Evolutionary conservation across 805 yeast species (phyloP).

Genomic region (Clavispora santaluciae): DNA sequence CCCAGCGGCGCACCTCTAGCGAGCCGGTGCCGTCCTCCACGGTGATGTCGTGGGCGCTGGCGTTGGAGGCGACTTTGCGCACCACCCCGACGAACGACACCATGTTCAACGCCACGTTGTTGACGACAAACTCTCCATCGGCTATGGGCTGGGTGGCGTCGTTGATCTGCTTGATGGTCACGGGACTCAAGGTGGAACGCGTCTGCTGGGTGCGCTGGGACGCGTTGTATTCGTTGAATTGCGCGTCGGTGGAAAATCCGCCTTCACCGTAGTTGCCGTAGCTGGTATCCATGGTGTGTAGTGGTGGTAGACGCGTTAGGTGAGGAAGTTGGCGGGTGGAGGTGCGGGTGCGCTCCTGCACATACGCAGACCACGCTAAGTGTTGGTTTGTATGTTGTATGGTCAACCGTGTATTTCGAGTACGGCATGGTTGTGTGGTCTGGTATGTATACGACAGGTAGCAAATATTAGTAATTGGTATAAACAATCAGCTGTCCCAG

Average conservation of each 20-base stretch:
- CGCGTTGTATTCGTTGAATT: constrained; percentile 6
- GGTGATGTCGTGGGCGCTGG: constrained; percentile 51
- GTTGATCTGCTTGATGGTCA: constrained; percentile 66
- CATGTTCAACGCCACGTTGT: constrained; percentile 57
- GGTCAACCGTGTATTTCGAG: too few relatives aligned
- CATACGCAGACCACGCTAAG: neutral
- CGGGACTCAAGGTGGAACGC: constrained; percentile 43
- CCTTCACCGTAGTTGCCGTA: constrained; percentile 16
- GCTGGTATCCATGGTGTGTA: constrained; percentile 5
- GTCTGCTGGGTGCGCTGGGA: constrained; percentile 14
- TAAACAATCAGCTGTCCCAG: too few relatives aligned
- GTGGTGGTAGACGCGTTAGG: neutral
- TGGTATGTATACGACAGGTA: too few relatives aligned
- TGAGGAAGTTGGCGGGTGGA: neutral
- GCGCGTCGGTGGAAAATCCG: constrained; percentile 14
- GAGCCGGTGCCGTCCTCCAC: constrained; percentile 74
- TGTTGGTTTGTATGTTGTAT: too few relatives aligned
- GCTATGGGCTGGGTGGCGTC: constrained; percentile 58
- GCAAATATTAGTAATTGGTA: too few relatives aligned
- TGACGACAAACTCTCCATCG: constrained; percentile 61
- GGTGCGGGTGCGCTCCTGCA: neutral
- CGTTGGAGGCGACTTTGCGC: constrained; percentile 56
- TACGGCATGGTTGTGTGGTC: too few relatives aligned
- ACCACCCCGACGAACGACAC: constrained; percentile 66
- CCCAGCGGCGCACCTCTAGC: constrained; percentile 63